These are phyloP conservation scores for Amanita jacksonii DNA, from an alignment of 768 basidiomycete species.

Conservation along the genomic window DNA sequence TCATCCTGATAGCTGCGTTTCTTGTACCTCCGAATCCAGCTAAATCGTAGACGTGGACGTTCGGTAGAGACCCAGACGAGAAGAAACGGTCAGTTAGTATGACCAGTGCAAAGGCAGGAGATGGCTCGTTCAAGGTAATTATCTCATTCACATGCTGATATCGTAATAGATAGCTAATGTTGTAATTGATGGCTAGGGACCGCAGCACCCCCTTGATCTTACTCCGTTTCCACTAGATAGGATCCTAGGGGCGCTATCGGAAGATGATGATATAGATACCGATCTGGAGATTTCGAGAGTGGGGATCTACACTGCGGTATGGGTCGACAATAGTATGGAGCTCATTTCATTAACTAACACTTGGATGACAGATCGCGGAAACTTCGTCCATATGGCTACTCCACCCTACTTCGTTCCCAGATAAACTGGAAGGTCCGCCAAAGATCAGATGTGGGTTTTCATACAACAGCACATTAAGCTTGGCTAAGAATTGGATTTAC, in stretches of 20 bases:
- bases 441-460: slow-evolving; percentile 69
- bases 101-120: slow-evolving; percentile 21
- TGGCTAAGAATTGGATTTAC: slow-evolving; percentile 56
- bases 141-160: neutral
- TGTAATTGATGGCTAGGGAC: slow-evolving; percentile 32
- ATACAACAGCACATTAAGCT: slow-evolving; percentile 39
- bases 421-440: slow-evolving; percentile 60
- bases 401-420: slow-evolving; percentile 50
- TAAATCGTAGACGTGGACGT: slow-evolving; percentile 73
- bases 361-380: slow-evolving; percentile 45
- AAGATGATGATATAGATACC: slow-evolving; percentile 63
- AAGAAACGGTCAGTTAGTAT: slow-evolving; percentile 28
- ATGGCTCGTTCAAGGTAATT: slow-evolving; percentile 35
- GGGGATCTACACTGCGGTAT: slow-evolving; percentile 48
- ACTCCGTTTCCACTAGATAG: slow-evolving; percentile 71
- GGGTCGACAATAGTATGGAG: slow-evolving; percentile 16
- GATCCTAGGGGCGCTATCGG: slow-evolving; percentile 67
- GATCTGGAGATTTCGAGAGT: slow-evolving; percentile 65
- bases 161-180: neutral
- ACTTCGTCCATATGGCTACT: slow-evolving; percentile 55
- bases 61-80: slow-evolving; percentile 66
- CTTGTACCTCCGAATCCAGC: slow-evolving; percentile 81
- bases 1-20: slow-evolving; percentile 66
- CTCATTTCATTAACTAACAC: neutral
- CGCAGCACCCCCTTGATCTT: slow-evolving; percentile 76